A percentile compares a stretch with the other conserved stretches of the same genome.
phyloP scores from a whole-genome alignment of 176 grass and related monocot species.

The Tillandsia fasciculata region DNA sequence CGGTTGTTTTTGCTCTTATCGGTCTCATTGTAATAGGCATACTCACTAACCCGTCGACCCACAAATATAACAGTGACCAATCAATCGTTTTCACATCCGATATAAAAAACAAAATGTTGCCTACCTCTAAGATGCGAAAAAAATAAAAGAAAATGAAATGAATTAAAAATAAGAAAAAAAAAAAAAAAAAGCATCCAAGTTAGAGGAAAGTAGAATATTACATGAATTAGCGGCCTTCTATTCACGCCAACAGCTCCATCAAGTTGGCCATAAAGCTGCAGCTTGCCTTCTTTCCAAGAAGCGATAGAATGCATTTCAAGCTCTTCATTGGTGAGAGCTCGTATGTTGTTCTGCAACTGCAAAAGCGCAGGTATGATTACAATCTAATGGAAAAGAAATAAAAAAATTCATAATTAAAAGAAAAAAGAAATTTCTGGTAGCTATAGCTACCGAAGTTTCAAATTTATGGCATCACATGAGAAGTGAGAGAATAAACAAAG shows the following conservation, averaged over 20 bases:
- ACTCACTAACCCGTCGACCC: not conserved
- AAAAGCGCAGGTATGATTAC: constrained; percentile 14
- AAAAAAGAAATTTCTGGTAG: not conserved
- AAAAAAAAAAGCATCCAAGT: not conserved
- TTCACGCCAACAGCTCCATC: constrained; percentile 22
- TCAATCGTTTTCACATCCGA: not conserved
- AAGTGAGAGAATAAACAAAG: not conserved
- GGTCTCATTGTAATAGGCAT: not conserved
- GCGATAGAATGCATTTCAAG: constrained; percentile 61
- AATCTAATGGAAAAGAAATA: not conserved
- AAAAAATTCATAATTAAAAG: not conserved
- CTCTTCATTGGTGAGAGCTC: constrained; percentile 44
- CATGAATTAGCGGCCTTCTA: constrained; percentile 56
- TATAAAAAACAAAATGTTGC: not conserved
- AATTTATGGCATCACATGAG: not conserved
- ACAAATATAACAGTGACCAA: not conserved
- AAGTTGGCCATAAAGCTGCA: constrained; percentile 24
- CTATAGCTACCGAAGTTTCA: not conserved
- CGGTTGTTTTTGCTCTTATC: not conserved
- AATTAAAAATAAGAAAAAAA: not conserved
- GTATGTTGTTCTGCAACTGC: constrained; percentile 56
- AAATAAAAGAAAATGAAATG: not conserved
- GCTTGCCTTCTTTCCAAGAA: constrained; percentile 61
- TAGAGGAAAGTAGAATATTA: constrained; percentile 14
- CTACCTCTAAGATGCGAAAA: not conserved